Evolutionary conservation across 2,329 filamentous ascomycete species (phyloP).

Genomic region (Pestalotiopsis sp.): DNA sequence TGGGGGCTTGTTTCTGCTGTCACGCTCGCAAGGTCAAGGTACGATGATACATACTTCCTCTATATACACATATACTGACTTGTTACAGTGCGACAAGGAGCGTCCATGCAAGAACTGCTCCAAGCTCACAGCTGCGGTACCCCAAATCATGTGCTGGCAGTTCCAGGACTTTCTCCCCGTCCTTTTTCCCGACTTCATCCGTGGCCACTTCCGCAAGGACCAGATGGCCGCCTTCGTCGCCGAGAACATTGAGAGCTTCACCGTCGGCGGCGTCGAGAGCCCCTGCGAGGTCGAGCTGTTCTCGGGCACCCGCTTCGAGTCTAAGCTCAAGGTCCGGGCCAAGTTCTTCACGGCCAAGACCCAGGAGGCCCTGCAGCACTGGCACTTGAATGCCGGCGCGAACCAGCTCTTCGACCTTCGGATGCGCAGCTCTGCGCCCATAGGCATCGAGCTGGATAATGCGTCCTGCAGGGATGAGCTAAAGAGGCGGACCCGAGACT

Average conservation of each 20-base stretch:
- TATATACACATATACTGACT: neutral
- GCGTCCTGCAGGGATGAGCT: constrained; percentile 46
- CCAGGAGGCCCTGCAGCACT: constrained; percentile 52
- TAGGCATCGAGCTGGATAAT: constrained; percentile 51
- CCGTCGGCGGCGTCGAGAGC: constrained; percentile 41
- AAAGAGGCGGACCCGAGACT: constrained; percentile 48
- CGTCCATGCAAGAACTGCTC: constrained; percentile 60
- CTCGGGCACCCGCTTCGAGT: constrained; percentile 46
- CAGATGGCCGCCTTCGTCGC: constrained; percentile 49
- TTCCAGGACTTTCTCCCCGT: constrained; percentile 57
- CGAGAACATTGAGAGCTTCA: constrained; percentile 51
- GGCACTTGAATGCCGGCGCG: constrained; percentile 44
- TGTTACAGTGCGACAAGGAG: constrained; percentile 48
- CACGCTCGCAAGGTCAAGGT: constrained; percentile 59
- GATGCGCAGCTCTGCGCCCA: constrained; percentile 46
- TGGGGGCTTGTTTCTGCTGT: constrained; percentile 62
- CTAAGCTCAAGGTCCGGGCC: constrained; percentile 49
- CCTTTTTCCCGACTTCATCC: constrained; percentile 55
- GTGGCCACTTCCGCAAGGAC: constrained; percentile 52
- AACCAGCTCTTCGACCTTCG: constrained; percentile 41
- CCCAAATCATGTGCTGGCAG: constrained; percentile 61
- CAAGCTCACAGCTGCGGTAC: constrained; percentile 51
- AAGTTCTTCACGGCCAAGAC: constrained; percentile 55
- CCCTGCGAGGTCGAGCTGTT: constrained; percentile 50
- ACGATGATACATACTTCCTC: neutral